phyloP scores from a whole-genome alignment of 2,329 filamentous ascomycete genomes.

The Sporothrix schenckii region DNA sequence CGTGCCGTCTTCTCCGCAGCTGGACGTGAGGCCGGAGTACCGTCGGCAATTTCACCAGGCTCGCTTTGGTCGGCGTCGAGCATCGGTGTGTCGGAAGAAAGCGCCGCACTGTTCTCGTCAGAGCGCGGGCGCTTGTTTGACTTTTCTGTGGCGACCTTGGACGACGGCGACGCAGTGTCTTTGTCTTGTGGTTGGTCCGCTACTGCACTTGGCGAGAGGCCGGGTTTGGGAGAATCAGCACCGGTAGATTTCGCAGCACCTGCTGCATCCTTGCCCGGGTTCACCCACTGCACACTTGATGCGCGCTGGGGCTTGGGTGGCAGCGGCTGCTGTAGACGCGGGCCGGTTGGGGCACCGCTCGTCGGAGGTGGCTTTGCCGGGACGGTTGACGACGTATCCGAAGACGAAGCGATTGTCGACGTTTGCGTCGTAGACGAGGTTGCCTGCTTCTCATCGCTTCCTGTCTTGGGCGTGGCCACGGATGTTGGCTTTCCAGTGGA shows the following conservation, averaged over 20 bases:
- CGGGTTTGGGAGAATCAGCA: constrained; percentile 54
- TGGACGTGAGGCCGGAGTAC: constrained; percentile 34
- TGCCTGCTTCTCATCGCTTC: constrained; percentile 53
- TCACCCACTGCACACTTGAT: constrained; percentile 64
- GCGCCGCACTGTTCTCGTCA: constrained; percentile 56
- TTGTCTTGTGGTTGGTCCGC: constrained; percentile 50
- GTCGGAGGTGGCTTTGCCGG: constrained; percentile 45
- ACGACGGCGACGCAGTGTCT: constrained; percentile 51
- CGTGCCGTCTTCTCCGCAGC: constrained; percentile 11
- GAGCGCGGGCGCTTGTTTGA: constrained; percentile 55
- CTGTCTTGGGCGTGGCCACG: constrained; percentile 57
- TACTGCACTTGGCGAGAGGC: constrained; percentile 40
- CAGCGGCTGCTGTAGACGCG: constrained; percentile 55
- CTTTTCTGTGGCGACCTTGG: constrained; percentile 45
- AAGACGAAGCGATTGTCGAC: constrained; percentile 7
- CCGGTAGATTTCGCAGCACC: constrained; percentile 51
- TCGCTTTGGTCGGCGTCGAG: constrained; percentile 49
- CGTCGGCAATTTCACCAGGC: constrained; percentile 51
- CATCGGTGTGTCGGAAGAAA: constrained; percentile 42
- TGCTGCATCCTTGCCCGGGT: constrained; percentile 49
- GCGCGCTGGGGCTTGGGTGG: constrained; percentile 45
- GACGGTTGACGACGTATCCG: constrained; percentile 44
- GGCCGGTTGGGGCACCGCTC: constrained; percentile 57
- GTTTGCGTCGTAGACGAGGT: constrained; percentile 45
- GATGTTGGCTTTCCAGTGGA: constrained; percentile 47